Base-by-base conservation (phyloP, 805 yeast species). In the Suhomyces canberraensis region DNA sequence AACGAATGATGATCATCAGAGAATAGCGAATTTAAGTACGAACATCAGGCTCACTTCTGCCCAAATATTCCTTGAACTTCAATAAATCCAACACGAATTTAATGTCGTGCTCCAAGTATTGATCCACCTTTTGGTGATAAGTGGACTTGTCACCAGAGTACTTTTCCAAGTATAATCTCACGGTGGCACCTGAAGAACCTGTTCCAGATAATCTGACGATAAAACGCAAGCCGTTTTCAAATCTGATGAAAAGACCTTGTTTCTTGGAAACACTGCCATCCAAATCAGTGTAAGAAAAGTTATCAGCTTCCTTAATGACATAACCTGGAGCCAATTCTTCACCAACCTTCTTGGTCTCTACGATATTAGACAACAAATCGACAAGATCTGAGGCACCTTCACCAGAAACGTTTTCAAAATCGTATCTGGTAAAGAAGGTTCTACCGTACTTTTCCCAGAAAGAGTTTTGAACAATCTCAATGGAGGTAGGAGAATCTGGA, bases 151-250 rank as follows among this genome's bases (percentile, higher is more conserved):
- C 93, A 31, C 61, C 50, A 17, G 85, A 78, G 66, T 84, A 88
- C 61, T 81, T 83, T 64, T 91, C 98, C 56, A 91, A 67, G 66
- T 91, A 91, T 49, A 91, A 72, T 62, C 98, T 79, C 42, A 93
- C 89, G 4, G 98, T 91, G 15, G 98, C 98, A 33, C 98, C 98
- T 2, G 95, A 82, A 2, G 97, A 89, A 11, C 98, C 98, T 2
- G 98, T 91, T 39, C 98, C 98, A 0, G 96, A 88, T 46, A 93
- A 73, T 63, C 98, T 82, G 36, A 88, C 84, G 25, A 93, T 85
- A 36, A 90, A 78, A 60, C 97, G 78, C 42, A 85, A 74, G 4
- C 97, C 96, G 51, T 81, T 81, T 33, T 75, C 76, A 45, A 89
- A 75, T 63, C 84, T 89, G 46, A 89, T 82, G 53, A 71, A 90